A percentile compares a stretch with the other conserved stretches of the same genome.
phyloP scores from a whole-genome alignment of 2,329 filamentous ascomycete species.

The Aspergillus tubingensis region DNA sequence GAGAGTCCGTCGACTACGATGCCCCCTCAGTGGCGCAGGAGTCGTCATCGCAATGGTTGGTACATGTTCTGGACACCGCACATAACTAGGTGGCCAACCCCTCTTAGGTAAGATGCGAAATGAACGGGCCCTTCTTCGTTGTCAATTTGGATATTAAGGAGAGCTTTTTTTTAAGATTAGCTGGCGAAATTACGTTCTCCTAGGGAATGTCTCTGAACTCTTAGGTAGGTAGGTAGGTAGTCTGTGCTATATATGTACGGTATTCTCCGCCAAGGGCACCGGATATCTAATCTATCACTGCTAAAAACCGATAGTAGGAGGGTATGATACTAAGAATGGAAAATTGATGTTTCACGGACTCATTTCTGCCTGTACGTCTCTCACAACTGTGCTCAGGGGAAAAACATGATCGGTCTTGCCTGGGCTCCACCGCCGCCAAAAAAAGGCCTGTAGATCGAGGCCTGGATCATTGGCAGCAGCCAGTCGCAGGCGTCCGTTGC shows the following conservation, averaged over 20 bases:
- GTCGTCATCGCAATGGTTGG: background rate
- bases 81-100: background rate
- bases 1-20: background rate
- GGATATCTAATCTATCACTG: background rate
- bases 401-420: background rate
- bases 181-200: background rate
- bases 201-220: background rate
- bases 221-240: background rate
- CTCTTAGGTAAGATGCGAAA: conserved; percentile 1
- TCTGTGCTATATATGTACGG: background rate
- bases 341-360: background rate
- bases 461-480: conserved; percentile 11
- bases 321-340: background rate
- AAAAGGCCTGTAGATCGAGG: conserved; percentile 14
- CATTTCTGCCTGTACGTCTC: background rate
- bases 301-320: background rate
- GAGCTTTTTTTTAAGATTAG: background rate
- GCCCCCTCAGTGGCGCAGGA: background rate
- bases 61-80: background rate
- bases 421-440: conserved; percentile 11
- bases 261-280: background rate
- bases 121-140: background rate
- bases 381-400: background rate
- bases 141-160: background rate
- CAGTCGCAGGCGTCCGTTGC: conserved; percentile 7